A percentile compares a stretch with the other conserved stretches of the same genome.
Evolutionary conservation across 306 rosid genomes (phyloP).

Genomic region (Cucurbita moschata): DNA sequence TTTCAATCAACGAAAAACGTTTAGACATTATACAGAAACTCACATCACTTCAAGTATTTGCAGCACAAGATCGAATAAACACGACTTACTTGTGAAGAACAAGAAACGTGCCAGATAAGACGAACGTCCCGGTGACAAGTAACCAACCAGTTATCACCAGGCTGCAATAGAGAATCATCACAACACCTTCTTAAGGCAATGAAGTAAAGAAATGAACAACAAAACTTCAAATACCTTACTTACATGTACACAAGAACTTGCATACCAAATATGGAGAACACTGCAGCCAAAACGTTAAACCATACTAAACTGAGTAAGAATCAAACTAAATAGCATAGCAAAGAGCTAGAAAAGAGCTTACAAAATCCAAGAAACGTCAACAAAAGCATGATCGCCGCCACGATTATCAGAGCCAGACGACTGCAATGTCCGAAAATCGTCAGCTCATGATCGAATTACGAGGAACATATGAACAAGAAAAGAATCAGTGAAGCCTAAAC

Average conservation of each 20-base stretch:
- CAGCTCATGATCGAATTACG: background rate
- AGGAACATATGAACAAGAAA: background rate
- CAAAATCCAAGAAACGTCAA: conserved; percentile 41
- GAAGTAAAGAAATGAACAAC: background rate
- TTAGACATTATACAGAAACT: background rate
- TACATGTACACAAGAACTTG: conserved; percentile 46
- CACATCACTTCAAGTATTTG: background rate
- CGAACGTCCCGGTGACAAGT: conserved; percentile 30
- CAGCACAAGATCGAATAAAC: background rate
- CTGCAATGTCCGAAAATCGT: conserved; percentile 19
- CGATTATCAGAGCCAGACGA: conserved; percentile 22
- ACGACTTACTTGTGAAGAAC: conserved; percentile 45
- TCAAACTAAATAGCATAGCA: background rate
- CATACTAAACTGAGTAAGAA: conserved; percentile 6
- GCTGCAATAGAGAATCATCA: conserved; percentile 21
- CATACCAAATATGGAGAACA: conserved; percentile 44
- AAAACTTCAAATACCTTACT: conserved; percentile 14
- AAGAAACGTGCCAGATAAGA: conserved; percentile 27
- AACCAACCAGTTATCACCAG: conserved; percentile 50
- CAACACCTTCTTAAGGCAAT: background rate
- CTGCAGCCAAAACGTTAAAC: conserved; percentile 21
- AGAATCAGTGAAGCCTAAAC: background rate
- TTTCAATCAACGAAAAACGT: background rate
- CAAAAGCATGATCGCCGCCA: conserved; percentile 42
- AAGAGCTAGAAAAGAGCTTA: conserved; percentile 14